These are phyloP conservation scores for Cordyceps farinosa DNA, from an alignment of 2,329 filamentous ascomycete species.

Conservation along the genomic window DNA sequence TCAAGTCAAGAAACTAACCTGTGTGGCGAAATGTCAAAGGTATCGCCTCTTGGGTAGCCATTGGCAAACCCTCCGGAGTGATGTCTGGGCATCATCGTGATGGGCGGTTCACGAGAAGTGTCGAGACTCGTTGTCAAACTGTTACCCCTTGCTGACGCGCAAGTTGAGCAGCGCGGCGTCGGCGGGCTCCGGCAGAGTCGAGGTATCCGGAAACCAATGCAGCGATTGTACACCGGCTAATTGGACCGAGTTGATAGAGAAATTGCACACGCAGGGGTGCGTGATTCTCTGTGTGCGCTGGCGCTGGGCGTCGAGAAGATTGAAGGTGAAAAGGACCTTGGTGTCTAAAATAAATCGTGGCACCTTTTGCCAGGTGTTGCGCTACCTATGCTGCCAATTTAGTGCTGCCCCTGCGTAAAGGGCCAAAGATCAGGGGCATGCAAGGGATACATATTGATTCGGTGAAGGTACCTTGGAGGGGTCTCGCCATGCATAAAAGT, in stretches of 20 bases:
- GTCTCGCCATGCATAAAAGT: neutral
- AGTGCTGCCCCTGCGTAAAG: neutral
- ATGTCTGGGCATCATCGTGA: constrained; percentile 83
- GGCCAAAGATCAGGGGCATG: constrained; percentile 1
- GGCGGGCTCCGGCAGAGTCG: neutral
- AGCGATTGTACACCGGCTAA: neutral
- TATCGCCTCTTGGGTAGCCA: constrained; percentile 73
- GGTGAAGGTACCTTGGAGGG: constrained; percentile 6
- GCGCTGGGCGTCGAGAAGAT: constrained; percentile 9
- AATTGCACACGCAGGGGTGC: neutral
- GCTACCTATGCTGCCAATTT: constrained; percentile 11
- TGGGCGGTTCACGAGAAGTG: constrained; percentile 23
- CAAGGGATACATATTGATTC: neutral
- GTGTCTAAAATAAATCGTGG: constrained; percentile 14
- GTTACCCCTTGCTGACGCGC: constrained; percentile 18
- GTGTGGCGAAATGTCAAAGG: constrained; percentile 85
- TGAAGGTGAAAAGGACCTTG: constrained; percentile 1
- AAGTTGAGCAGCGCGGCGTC: constrained; percentile 10
- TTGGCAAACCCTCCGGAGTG: constrained; percentile 71
- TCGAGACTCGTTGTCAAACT: constrained; percentile 4
- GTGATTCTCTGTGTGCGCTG: neutral
- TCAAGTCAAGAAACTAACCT: constrained; percentile 55
- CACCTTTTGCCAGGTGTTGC: constrained; percentile 16
- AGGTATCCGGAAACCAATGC: neutral
- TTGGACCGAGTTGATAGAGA: neutral